Evolutionary conservation across 306 rosid species (phyloP), one percentile per base, ranked within the genome.

Genomic region (Delonix regia): DNA sequence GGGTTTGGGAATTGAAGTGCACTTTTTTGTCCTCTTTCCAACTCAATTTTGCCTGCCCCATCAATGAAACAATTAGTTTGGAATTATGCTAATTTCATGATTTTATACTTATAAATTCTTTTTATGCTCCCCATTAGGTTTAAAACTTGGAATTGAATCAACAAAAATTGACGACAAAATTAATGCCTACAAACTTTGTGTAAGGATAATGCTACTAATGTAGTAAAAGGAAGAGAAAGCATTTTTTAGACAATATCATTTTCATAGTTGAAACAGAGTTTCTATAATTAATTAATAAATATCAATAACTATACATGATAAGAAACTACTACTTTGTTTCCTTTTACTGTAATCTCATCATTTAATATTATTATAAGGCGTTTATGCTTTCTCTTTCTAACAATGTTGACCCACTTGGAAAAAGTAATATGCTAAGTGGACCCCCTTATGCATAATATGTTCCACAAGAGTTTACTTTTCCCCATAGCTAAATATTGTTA

Each of bases 71-170:
- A 34, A 34, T 3, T 18, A 34, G 71, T 18, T n/a, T 2, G 9
- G 61, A 70, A 70, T 70, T n/a, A 18, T 48, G 28, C 18, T 33
- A 34, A 18, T 18, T 71, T 41, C 62, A 71, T 51, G 51, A 30
- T 71, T 51, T 33, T 30, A 71, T 49, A 11, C 59, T 15, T 8
- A n/a, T n/a, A 71, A 18, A 33, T 71, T 51, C 47, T 70, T 70
- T 70, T 49, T 62, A 28, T 70, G 75, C 75, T 6, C 75, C 61
- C 75, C 75, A 49, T 71, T 71, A 71, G 47, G 75, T 45, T 25
- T 14, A 44, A 60, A 69, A 69, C 41, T 69, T 44, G 57, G 56
- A 27, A 14, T 69, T 51, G 57, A 69, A 45, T 69, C 73, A 27
- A 45, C 73, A 25, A 14, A 44, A 45, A 45, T 14, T 33, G 57